These are phyloP conservation scores for Austroboletus sp. DNA, from an alignment of 1,284 basidiomycete species.

Conservation along the genomic window DNA sequence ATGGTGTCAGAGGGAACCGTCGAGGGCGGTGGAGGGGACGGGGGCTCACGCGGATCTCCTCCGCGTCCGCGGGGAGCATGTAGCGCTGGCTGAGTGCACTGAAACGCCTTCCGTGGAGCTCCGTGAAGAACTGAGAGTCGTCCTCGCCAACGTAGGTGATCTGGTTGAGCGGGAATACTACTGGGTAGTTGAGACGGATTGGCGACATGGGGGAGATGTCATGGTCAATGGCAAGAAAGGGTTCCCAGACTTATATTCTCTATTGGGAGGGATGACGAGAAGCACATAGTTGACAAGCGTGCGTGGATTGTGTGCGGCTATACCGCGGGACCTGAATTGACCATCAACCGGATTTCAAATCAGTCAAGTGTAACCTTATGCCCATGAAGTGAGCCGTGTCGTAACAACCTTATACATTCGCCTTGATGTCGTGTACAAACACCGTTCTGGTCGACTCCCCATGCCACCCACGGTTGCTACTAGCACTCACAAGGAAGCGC, in stretches of 20 bases:
- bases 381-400: conserved; percentile 8
- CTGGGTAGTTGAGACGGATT: conserved; percentile 31
- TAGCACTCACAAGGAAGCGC: conserved; percentile 83
- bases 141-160: conserved; percentile 38
- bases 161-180: conserved; percentile 34
- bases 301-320: conserved; percentile 25
- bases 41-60: conserved; percentile 49
- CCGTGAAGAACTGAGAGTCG: conserved; percentile 46
- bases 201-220: conserved; percentile 13
- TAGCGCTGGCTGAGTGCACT: conserved; percentile 48
- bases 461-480: conserved; percentile 92
- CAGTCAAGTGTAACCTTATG: conserved; percentile 27
- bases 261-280: conserved; percentile 31
- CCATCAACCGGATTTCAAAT: conserved; percentile 26
- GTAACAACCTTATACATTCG: conserved; percentile 32
- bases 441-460: conserved; percentile 85
- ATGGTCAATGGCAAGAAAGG: conserved; percentile 11
- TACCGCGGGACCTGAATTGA: conserved; percentile 32
- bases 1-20: conserved; percentile 5
- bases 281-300: conserved; percentile 20
- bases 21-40: neutral
- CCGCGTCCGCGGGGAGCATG: conserved; percentile 55
- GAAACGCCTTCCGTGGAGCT: conserved; percentile 43
- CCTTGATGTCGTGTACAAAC: conserved; percentile 82
- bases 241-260: conserved; percentile 29